Base-by-base conservation (phyloP, 2,329 filamentous ascomycete species). In the Neurospora sp. region DNA sequence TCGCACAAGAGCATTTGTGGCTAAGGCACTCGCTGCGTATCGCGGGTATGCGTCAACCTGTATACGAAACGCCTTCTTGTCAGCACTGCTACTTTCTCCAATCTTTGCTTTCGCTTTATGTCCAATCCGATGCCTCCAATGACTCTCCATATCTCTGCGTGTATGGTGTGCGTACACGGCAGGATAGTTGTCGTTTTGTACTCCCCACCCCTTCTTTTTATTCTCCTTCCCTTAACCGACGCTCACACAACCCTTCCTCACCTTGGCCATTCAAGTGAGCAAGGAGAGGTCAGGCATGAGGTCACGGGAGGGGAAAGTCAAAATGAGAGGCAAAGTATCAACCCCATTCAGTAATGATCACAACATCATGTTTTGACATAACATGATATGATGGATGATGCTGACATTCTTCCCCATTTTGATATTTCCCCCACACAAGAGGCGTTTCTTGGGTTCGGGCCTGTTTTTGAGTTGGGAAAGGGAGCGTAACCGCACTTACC, bases 1-100 rank as follows among this genome's bases (percentile, higher is more conserved):
- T 68, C 94, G 86, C 70, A 91, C 87, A 78, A 96, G 92, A 66
- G 90, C 91, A 76, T 97, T 96, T 66, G 93, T 93, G 13, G 93
- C 93, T 79, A 97, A 84, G 4, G 93, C 93, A 70, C 86, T 89
- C 66, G 91, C 91, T 36, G 91, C 91, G 78, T 92, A 93, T 36
- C 88, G 80, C 69, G 91, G 90, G 79, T 94, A 94, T 28, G 91
- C 90, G 78, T 93, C 91, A 74, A 92, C 90, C 80, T 87, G 75
- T 38, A 82, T 70, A 71, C 68, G 68, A 67, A 70, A 71, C 67
- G 46, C 38, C 40, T 69, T 74, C 72, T 71, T 73, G 73, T 77
- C 71, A 77, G 75, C 72, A 69, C 62, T 40, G 68, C 15, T 69
- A 46, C 70, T 72, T 71, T 70, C 66, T 69, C 38, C n/a, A 19